These are phyloP conservation scores for Cyclostephanos tholiformis DNA, from an alignment of 108 stramenopile species.

Conservation along the genomic window DNA sequence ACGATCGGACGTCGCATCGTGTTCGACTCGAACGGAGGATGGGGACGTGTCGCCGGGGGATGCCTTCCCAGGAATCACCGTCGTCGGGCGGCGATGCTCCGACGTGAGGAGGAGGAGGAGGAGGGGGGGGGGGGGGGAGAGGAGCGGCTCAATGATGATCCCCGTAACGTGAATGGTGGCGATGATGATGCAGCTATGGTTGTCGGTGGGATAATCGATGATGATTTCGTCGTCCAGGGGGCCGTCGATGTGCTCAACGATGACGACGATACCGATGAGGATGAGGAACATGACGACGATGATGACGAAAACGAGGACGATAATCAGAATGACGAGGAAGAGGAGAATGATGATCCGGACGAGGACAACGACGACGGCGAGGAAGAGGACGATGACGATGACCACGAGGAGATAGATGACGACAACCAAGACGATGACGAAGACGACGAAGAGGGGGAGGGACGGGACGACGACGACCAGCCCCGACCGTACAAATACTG, in stretches of 20 bases:
- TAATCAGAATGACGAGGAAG: slow-evolving; percentile 3
- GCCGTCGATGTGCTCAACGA: slow-evolving; percentile 15
- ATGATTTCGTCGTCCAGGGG: neutral
- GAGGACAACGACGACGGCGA: slow-evolving; percentile 24
- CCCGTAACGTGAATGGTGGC: neutral
- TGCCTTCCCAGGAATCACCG: slow-evolving; percentile 17
- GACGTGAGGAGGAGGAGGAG: too few relatives aligned
- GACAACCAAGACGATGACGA: slow-evolving; percentile 1
- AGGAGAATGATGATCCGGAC: slow-evolving; percentile 25
- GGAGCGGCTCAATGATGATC: neutral
- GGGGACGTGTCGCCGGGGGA: slow-evolving; percentile 47
- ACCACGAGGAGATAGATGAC: slow-evolving; percentile 3
- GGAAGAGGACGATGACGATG: neutral
- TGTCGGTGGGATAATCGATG: slow-evolving; percentile 3
- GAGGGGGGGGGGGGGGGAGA: neutral
- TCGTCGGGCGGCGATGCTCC: neutral
- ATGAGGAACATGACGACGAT: slow-evolving; percentile 4
- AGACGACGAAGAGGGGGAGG: slow-evolving; percentile 7
- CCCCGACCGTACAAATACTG: slow-evolving; percentile 45
- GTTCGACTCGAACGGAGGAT: slow-evolving; percentile 15
- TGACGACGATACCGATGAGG: slow-evolving; percentile 11
- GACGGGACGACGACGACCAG: slow-evolving; percentile 17
- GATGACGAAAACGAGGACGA: slow-evolving; percentile 13
- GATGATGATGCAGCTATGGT: neutral
- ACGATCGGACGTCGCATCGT: slow-evolving; percentile 34